Evolutionary conservation across 2,329 filamentous ascomycete species (phyloP), one percentile per base, ranked within the genome.

Genomic region (Chrysoporthe cubensis): DNA sequence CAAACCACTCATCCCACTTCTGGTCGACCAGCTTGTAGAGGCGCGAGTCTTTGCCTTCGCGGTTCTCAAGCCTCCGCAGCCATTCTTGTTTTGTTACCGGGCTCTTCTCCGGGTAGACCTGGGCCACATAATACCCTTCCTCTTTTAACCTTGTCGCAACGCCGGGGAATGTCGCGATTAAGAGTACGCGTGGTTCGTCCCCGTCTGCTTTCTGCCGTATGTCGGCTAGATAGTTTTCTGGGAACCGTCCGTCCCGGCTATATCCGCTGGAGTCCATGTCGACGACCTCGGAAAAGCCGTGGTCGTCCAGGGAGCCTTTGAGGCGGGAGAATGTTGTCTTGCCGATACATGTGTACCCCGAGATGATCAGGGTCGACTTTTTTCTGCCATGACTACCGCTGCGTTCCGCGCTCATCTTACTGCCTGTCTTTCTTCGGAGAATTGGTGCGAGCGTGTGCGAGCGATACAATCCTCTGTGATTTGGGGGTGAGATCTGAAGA

Each of bases 261-360:
- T 67, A 69, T 0, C 44, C 34, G 56, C 67, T 67, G 26, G 67
- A 69, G 61, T 69, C 67, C 14, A 69, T 9, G 18, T 69, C 67
- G 13, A 66, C 11, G 0, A 69, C 18, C 3, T 60, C 37, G 4
- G 34, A 16, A 34, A 60, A 1, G 16, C 37, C 40, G 18, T 44
- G 57, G 1, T 13, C 37, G 1, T 14, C 14, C 9, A 7, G 26
- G 21, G 2, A 16, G 21, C 11, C n/a, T 34, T 13, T 16, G 44
- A 6, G 7, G 26, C 26, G 26, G 26, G 26, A 37, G 2, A 56
- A 37, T 11, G 26, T 67, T 44, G 64, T 64, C 54, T 69, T 69
- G 11, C 67, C 67, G 42, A 69, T 66, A 37, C 64, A 65, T 2
- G 54, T 46, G 34, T 64, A 69, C 5, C 67, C 67, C 21, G 67